Base-by-base conservation (phyloP, 805 yeast genomes). In the Saturnispora gosingensis region DNA sequence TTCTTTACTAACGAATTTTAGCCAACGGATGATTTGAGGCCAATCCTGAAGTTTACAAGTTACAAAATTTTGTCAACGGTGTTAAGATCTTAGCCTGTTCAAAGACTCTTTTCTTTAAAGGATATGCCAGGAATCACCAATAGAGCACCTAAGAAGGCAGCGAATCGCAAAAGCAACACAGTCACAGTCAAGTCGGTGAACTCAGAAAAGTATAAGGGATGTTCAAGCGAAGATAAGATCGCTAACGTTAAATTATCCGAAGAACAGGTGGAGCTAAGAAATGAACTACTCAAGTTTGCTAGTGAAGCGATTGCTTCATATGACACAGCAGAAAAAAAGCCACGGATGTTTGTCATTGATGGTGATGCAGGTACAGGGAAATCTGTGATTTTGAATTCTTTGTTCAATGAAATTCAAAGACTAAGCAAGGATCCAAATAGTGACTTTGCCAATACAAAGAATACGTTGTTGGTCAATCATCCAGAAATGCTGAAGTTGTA, bases 341-440 rank as follows among this genome's bases (percentile, higher is more conserved):
- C 73, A 0, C 43, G 25, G n/a, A 64, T 71, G 55, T 73, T 67
- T 57, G 71, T 72, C 1, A 71, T 74, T 47, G 68, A 72, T 53
- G 78, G 78, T 47, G 75, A 72, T 60, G 77, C 77, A 5, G 78
- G 78, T 24, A 74, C 78, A 0, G 78, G 78, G 11, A 74, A 73
- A 54, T 68, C 73, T 15, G 76, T 71, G 3, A 65, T 73, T 9
- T 57, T 73, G 50, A 73, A 74, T 50, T 59, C 75, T 6, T 45
- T 74, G 25, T 72, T 74, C 57, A 72, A 73, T 51, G 74, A 72
- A 15, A 62, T 73, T 15, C 77, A 73, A 54, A 63, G 56, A 39
- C 34, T 58, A 4, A 48, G 44, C 2, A 36, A 40, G 3, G 61
- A 61, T 35, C 56, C 61, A 36, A 38, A 56, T 1, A 50, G 70